Evolutionary conservation across 768 basidiomycete genomes (phyloP).

Genomic region (Tubosaeta sp.): DNA sequence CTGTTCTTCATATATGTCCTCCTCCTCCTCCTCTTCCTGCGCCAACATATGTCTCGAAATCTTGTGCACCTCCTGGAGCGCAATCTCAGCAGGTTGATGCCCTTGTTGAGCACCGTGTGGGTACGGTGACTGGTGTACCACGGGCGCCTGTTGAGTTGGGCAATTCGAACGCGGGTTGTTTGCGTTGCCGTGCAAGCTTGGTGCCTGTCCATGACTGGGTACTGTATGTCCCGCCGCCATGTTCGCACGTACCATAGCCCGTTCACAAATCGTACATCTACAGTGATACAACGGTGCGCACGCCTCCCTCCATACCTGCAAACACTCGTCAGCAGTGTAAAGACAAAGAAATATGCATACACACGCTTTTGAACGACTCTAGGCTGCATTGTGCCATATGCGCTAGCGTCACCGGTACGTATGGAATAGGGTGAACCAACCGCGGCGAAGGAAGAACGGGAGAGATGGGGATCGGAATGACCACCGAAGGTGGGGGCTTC

Average conservation of each 20-base stretch:
- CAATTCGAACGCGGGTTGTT: neutral
- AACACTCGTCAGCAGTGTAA: conserved; percentile 1
- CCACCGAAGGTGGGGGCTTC: conserved; percentile 24
- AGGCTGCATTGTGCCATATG: conserved; percentile 55
- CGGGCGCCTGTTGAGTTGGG: conserved; percentile 6
- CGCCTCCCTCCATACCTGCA: conserved; percentile 70
- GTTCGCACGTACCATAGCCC: conserved; percentile 54
- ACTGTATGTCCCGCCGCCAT: conserved; percentile 37
- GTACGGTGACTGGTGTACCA: conserved; percentile 1
- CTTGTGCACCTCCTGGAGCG: conserved; percentile 22
- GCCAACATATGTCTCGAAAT: conserved; percentile 17
- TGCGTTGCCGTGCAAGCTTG: conserved; percentile 3
- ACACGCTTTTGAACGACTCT: conserved; percentile 54
- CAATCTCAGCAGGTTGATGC: conserved; percentile 19
- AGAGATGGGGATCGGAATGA: conserved; percentile 41
- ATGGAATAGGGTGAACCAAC: conserved; percentile 63
- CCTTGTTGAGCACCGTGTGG: conserved; percentile 9
- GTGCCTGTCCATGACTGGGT: conserved; percentile 23
- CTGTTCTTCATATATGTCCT: conserved; percentile 3
- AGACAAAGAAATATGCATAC: conserved; percentile 22
- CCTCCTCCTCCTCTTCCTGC: conserved; percentile 32
- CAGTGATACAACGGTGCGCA: conserved; percentile 70
- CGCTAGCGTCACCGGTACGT: conserved; percentile 53
- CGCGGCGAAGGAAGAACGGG: conserved; percentile 60
- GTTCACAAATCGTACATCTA: conserved; percentile 68